A percentile compares a stretch with the other conserved stretches of the same genome.
Conservation (phyloP, 257 asterid genomes). For the Nicotiana attenuata region DNA sequence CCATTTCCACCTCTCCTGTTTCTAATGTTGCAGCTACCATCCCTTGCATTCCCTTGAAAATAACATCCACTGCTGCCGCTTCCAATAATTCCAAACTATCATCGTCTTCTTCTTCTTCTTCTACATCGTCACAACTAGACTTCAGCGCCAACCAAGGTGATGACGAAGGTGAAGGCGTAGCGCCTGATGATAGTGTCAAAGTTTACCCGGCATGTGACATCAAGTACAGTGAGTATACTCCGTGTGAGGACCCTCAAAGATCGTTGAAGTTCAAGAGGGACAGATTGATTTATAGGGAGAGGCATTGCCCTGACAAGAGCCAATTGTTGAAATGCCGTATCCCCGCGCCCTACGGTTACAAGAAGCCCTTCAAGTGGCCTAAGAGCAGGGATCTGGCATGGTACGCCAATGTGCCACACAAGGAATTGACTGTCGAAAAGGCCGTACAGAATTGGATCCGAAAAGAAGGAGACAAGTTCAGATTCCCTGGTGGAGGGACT, state of each 20-base stretch:
- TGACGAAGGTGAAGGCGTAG: conserved; percentile 15
- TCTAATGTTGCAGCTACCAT: conserved; percentile 2
- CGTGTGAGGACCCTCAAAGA: conserved; percentile 67
- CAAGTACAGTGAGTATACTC: conserved; percentile 63
- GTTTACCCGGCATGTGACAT: conserved; percentile 47
- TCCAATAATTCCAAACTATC: background rate
- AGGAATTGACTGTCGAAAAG: conserved; percentile 71
- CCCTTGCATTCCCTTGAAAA: conserved; percentile 18
- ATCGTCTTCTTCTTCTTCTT: background rate
- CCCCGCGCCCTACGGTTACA: conserved; percentile 70
- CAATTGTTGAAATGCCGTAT: conserved; percentile 59
- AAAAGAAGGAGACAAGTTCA: conserved; percentile 67
- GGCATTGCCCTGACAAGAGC: conserved; percentile 58
- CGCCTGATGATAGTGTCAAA: conserved; percentile 9
- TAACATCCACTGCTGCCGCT: background rate
- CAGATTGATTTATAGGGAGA: conserved; percentile 53
- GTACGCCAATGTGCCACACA: conserved; percentile 84
- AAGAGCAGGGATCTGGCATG: conserved; percentile 65
- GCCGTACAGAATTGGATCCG: conserved; percentile 89
- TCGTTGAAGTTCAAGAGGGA: conserved; percentile 45
- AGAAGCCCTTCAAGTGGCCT: conserved; percentile 75
- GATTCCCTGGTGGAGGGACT: conserved; percentile 93
- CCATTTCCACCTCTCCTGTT: background rate
- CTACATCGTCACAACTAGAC: conserved; percentile 20
- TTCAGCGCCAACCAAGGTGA: conserved; percentile 48